These are phyloP conservation scores for Claviceps africana DNA, from an alignment of 2,329 filamentous ascomycete genomes.

Conservation along the genomic window DNA sequence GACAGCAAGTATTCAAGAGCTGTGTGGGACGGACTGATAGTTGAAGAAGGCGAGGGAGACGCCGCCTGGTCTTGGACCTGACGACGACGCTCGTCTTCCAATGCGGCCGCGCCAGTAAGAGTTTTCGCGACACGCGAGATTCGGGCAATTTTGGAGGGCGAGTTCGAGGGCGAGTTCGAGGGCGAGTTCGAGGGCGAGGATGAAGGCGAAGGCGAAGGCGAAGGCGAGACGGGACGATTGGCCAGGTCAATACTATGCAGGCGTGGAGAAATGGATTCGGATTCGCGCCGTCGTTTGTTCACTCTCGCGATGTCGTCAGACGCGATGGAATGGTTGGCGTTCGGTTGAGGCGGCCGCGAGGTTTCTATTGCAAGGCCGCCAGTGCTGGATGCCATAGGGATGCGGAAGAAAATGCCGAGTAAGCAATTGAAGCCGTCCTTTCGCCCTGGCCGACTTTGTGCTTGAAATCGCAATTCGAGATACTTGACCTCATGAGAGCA, in stretches of 20 bases:
- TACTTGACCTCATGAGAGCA: slow-evolving; percentile 17
- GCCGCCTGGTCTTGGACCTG: slow-evolving; percentile 23
- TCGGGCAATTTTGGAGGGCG: slow-evolving; percentile 36
- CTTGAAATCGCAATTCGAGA: slow-evolving; percentile 4
- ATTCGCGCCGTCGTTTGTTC: slow-evolving; percentile 33
- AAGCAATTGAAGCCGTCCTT: slow-evolving; percentile 1
- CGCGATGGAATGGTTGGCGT: slow-evolving; percentile 21
- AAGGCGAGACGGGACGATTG: slow-evolving; percentile 28
- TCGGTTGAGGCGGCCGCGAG: slow-evolving; percentile 25
- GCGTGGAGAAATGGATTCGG: slow-evolving; percentile 27
- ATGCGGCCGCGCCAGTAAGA: slow-evolving; percentile 38
- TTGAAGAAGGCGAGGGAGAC: slow-evolving; percentile 28
- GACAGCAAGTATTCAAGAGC: slow-evolving; percentile 41
- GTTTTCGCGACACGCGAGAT: slow-evolving; percentile 28
- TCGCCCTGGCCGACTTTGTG: neutral
- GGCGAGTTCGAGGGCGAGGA: slow-evolving; percentile 17
- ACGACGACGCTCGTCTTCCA: slow-evolving; percentile 38
- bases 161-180: too few species aligned
- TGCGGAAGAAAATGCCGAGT: neutral
- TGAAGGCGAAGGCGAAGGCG: too few species aligned
- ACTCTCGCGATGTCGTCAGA: slow-evolving; percentile 26
- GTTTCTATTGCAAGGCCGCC: slow-evolving; percentile 38
- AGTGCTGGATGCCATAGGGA: slow-evolving; percentile 39
- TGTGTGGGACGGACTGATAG: slow-evolving; percentile 39
- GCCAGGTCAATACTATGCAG: slow-evolving; percentile 16